Conservation (phyloP, 2,329 filamentous ascomycete species). For the Colletotrichum cereale region DNA sequence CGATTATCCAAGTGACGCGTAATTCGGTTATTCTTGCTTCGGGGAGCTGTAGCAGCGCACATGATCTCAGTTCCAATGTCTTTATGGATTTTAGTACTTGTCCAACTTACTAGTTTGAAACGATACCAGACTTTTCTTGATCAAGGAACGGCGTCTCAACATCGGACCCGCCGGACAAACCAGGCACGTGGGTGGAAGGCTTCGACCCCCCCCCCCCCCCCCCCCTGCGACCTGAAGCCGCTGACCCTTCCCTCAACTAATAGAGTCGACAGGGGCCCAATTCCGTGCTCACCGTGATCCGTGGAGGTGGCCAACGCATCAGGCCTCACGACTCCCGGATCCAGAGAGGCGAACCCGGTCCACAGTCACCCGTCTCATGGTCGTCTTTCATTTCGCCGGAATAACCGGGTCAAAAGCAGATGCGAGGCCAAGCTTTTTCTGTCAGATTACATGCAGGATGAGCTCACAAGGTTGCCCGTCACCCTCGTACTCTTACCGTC, state of each 20-base stretch:
- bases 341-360: background rate
- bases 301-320: background rate
- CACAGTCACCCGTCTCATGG: no score
- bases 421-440: conserved; percentile 33
- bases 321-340: background rate
- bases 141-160: background rate
- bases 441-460: conserved; percentile 16
- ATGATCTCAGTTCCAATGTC: background rate
- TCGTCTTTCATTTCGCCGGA: background rate
- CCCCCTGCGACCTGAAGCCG: background rate
- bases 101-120: background rate
- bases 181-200: no score
- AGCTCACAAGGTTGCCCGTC: background rate
- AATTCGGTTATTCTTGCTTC: no score
- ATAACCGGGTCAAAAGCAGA: conserved; percentile 1
- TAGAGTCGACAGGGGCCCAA: background rate
- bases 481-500: background rate
- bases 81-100: no score
- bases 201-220: background rate
- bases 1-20: no score
- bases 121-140: background rate
- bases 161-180: background rate
- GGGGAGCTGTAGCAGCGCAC: no score
- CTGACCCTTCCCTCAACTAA: background rate
- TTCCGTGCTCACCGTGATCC: background rate